Evolutionary conservation across 345 rosid species (phyloP).

Genomic region (Hibiscus tridactylites): DNA sequence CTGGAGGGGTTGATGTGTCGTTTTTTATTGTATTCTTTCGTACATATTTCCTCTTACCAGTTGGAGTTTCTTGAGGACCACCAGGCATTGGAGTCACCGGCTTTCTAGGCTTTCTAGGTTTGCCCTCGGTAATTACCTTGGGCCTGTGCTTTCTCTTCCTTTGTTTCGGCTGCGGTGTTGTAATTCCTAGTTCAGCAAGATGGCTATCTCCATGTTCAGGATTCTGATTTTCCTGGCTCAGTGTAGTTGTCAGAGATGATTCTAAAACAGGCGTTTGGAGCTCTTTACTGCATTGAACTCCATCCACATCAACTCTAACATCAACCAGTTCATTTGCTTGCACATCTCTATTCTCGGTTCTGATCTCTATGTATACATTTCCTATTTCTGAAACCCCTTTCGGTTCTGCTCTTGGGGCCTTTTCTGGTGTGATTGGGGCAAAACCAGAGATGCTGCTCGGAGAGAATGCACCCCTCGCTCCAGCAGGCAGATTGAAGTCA

Average conservation of each 20-base stretch:
- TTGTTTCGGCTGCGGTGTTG: slow-evolving; percentile 57
- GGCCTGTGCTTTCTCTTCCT: slow-evolving; percentile 87
- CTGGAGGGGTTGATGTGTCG: slow-evolving; percentile 18
- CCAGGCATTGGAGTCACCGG: slow-evolving; percentile 23
- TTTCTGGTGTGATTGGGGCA: slow-evolving; percentile 53
- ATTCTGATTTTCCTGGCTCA: slow-evolving; percentile 21
- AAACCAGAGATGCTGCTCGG: slow-evolving; percentile 12
- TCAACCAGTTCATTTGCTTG: slow-evolving; percentile 16
- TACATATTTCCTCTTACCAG: slow-evolving; percentile 49
- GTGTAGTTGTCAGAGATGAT: slow-evolving; percentile 17
- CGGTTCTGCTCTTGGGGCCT: slow-evolving; percentile 19
- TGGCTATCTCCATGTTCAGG: slow-evolving; percentile 20
- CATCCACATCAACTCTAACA: slow-evolving; percentile 5
- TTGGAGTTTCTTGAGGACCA: slow-evolving; percentile 28
- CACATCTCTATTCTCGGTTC: slow-evolving; percentile 15
- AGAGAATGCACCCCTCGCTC: slow-evolving; percentile 15
- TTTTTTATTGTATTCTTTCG: slow-evolving; percentile 25
- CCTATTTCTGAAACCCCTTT: slow-evolving; percentile 13
- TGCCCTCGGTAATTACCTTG: slow-evolving; percentile 56
- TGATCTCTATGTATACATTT: slow-evolving; percentile 10
- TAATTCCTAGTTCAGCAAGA: slow-evolving; percentile 17
- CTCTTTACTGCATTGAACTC: slow-evolving; percentile 14
- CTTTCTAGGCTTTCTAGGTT: slow-evolving; percentile 35
- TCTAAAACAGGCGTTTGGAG: slow-evolving; percentile 18
- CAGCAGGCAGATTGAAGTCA: slow-evolving; percentile 28